phyloP scores from a whole-genome alignment of 2,329 filamentous ascomycete species.

The Ciborinia camelliae region DNA sequence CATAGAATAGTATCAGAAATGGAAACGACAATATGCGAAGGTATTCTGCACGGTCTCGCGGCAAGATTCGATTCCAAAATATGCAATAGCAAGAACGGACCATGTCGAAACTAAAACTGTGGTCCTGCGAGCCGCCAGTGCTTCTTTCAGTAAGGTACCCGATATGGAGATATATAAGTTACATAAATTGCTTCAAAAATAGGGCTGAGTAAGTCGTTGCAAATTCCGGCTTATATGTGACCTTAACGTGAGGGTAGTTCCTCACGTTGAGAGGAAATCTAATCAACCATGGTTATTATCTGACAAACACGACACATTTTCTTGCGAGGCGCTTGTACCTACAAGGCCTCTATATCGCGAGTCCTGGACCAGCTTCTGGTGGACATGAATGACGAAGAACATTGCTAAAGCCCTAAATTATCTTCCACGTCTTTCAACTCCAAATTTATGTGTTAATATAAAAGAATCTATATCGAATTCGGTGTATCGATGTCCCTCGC shows the following conservation, averaged over 20 bases:
- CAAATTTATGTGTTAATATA: neutral
- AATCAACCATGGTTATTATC: neutral
- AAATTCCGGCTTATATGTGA: neutral
- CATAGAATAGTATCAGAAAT: neutral
- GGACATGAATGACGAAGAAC: neutral
- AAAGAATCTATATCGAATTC: neutral
- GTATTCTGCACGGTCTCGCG: neutral
- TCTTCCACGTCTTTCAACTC: neutral
- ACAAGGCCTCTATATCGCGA: neutral
- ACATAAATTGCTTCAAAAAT: neutral
- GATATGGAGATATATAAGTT: neutral
- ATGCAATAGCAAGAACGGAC: neutral
- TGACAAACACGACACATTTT: neutral
- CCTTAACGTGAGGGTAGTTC: neutral
- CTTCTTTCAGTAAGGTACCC: too few species aligned
- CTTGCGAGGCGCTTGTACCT: neutral
- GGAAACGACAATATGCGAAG: neutral
- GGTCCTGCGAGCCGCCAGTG: neutral
- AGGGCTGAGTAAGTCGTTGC: neutral
- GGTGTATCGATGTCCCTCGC: too few species aligned
- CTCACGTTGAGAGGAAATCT: neutral
- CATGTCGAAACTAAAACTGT: neutral
- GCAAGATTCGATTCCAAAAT: neutral
- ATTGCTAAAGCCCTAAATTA: neutral
- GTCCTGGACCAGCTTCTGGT: neutral